Percentiles rank a stretch among this genome's conserved stretches.
phyloP scores from a whole-genome alignment of 2,329 filamentous ascomycete species.

The Hansfordia pulvinata region DNA sequence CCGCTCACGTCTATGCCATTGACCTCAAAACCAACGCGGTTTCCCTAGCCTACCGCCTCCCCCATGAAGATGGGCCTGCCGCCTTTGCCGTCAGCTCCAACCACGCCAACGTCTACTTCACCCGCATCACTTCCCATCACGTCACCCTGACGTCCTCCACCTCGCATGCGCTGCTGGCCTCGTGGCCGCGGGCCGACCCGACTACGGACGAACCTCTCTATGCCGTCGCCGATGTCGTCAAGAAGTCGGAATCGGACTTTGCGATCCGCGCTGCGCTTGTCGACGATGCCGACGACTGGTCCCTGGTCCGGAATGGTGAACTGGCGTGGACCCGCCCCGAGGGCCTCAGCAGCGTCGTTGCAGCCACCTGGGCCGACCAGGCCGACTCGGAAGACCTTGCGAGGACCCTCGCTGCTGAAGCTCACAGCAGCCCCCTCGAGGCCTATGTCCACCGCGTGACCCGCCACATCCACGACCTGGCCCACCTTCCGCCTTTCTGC shows the following conservation, averaged over 20 bases:
- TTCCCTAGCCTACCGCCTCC: slow-evolving; percentile 68
- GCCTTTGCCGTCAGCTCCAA: slow-evolving; percentile 68
- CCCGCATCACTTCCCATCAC: slow-evolving; percentile 64
- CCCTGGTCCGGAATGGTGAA: slow-evolving; percentile 71
- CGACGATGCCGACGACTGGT: slow-evolving; percentile 60
- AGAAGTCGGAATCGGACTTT: slow-evolving; percentile 52
- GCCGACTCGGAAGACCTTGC: slow-evolving; percentile 61
- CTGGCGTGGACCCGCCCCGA: slow-evolving; percentile 71
- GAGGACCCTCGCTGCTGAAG: slow-evolving; percentile 73
- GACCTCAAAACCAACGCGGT: slow-evolving; percentile 56
- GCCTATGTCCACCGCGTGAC: slow-evolving; percentile 84
- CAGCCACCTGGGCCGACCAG: slow-evolving; percentile 69
- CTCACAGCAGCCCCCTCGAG: slow-evolving; percentile 61
- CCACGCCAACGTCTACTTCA: slow-evolving; percentile 79
- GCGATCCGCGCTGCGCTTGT: slow-evolving; percentile 68
- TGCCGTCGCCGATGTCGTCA: slow-evolving; percentile 70
- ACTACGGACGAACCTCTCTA: slow-evolving; percentile 53
- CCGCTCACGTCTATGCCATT: slow-evolving; percentile 77
- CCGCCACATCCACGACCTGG: slow-evolving; percentile 67
- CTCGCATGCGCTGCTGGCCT: slow-evolving; percentile 62
- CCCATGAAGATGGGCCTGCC: slow-evolving; percentile 54
- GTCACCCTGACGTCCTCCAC: slow-evolving; percentile 60
- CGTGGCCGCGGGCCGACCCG: no score
- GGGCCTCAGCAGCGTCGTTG: slow-evolving; percentile 64
- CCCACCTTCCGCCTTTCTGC: slow-evolving; percentile 64